Evolutionary conservation across 202 grass and related monocot genomes (phyloP).

Genomic region (Carex arenaria): DNA sequence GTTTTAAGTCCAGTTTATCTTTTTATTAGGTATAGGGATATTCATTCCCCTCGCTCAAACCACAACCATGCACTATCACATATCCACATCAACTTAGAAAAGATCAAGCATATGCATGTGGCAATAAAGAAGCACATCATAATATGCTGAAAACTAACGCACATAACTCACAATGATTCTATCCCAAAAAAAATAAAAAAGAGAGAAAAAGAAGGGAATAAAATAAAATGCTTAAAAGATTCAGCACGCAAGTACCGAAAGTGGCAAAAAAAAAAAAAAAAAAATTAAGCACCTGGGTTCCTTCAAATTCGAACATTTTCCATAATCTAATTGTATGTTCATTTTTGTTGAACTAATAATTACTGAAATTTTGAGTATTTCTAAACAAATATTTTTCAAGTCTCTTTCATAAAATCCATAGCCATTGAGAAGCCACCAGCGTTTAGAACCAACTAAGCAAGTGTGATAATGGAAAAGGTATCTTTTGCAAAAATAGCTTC

Average conservation of each 20-base stretch:
- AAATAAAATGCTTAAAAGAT: not conserved
- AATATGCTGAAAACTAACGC: slow-evolving; percentile 7
- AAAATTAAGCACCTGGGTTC: not conserved
- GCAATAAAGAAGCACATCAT: not conserved
- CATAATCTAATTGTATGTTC: not conserved
- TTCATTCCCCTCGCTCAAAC: not conserved
- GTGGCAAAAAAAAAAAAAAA: not conserved
- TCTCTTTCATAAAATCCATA: not conserved
- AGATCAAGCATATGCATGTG: not conserved
- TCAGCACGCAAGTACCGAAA: not conserved
- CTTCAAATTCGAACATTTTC: not conserved
- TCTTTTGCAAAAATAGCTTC: slow-evolving; percentile 6
- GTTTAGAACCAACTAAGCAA: not conserved
- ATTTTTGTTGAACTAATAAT: not conserved
- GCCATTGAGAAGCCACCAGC: not conserved
- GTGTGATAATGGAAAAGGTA: not conserved
- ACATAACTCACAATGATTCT: not conserved
- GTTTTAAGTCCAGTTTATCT: not conserved
- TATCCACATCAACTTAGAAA: slow-evolving; percentile 2
- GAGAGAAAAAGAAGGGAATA: not conserved
- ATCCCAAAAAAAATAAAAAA: not conserved
- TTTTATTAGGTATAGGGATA: not conserved
- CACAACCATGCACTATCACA: not conserved
- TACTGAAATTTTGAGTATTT: not conserved
- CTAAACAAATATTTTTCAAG: not conserved